Conservation (phyloP, 2,329 filamentous ascomycete species). For the Trichothecium sympodiale region DNA sequence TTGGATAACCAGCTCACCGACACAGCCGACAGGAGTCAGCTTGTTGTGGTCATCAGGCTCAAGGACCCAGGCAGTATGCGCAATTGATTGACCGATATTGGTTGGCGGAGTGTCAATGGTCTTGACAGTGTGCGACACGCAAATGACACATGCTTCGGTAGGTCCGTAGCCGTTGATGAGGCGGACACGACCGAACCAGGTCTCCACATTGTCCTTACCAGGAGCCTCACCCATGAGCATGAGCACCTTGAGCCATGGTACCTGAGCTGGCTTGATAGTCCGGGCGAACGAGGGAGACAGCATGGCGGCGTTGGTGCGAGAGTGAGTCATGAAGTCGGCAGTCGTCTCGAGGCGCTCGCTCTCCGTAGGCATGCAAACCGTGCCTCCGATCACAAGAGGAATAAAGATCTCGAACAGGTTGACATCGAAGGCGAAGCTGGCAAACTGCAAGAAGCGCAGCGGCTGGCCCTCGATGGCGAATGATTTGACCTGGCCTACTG, state of each 20-base stretch:
- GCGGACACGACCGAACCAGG: conserved; percentile 7
- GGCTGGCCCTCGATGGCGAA: too few species aligned
- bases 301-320: not conserved
- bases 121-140: not conserved
- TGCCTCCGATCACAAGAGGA: not conserved
- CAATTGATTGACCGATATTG: conserved; percentile 4
- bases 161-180: conserved; percentile 11
- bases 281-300: conserved; percentile 1
- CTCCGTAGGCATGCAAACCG: not conserved
- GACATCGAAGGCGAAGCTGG: conserved; percentile 2
- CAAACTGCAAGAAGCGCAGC: conserved; percentile 4
- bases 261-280: not conserved
- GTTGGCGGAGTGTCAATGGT: not conserved
- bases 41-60: conserved; percentile 7
- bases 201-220: conserved; percentile 4
- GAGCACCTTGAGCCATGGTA: conserved; percentile 3
- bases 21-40: conserved; percentile 3
- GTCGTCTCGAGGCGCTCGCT: not conserved
- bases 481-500: not conserved
- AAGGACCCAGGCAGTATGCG: conserved; percentile 9
- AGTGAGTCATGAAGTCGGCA: not conserved
- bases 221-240: conserved; percentile 9
- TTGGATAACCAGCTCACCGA: conserved; percentile 10
- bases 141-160: conserved; percentile 6
- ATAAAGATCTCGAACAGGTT: conserved; percentile 2